Percentiles rank a stretch among this genome's conserved stretches.
Evolutionary conservation across 495 filamentous ascomycete genomes (phyloP).

Genomic region (Penicillium mononematosum): DNA sequence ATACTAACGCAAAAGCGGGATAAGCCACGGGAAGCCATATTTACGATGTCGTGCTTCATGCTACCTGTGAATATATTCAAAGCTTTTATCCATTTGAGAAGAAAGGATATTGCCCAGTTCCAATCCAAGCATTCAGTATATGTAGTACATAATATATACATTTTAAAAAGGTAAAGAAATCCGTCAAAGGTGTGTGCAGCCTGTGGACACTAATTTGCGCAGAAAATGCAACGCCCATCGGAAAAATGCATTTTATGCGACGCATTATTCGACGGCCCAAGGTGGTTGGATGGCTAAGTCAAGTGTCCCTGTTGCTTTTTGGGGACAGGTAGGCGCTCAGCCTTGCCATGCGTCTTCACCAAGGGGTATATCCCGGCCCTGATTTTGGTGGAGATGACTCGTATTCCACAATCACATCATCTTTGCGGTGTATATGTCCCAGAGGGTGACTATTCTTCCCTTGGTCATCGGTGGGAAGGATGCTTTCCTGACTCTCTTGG

Average conservation of each 20-base stretch:
- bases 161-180: not conserved
- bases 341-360: not conserved
- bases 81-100: not conserved
- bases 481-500: conserved; percentile 37
- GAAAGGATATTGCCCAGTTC: not conserved
- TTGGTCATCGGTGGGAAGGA: conserved; percentile 16
- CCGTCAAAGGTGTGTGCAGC: not conserved
- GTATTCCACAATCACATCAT: conserved; percentile 34
- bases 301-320: not conserved
- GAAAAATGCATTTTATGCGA: not conserved
- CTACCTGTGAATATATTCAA: not conserved
- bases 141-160: not conserved
- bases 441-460: conserved; percentile 11
- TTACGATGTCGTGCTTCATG: not conserved
- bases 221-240: not conserved
- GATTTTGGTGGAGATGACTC: conserved; percentile 11
- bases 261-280: not conserved
- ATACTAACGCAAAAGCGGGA: no score
- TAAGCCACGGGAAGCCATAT: not conserved
- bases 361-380: not conserved
- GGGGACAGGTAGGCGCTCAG: not conserved
- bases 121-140: not conserved
- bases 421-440: conserved; percentile 29
- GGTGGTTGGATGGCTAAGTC: not conserved
- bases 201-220: not conserved